Percentiles rank a stretch among this genome's conserved stretches.
Conservation (phyloP, 129 eudicot genomes). For the Apium graveolens region DNA sequence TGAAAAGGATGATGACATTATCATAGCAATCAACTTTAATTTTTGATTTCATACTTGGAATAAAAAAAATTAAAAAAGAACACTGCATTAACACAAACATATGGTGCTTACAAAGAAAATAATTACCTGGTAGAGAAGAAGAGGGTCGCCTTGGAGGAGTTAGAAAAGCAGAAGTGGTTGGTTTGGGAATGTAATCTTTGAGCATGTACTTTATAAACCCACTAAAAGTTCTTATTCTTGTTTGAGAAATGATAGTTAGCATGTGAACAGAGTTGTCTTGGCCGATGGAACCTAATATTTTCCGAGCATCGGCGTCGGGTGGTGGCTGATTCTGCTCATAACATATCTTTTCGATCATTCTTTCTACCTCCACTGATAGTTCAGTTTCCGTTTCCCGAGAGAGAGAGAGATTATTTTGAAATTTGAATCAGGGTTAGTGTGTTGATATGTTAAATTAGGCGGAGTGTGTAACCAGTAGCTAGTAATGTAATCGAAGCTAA, state of each 20-base stretch:
- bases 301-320: slow-evolving; percentile 7
- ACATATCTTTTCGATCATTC: slow-evolving; percentile 5
- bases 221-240: background rate
- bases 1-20: too few species aligned
- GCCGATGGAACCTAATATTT: background rate
- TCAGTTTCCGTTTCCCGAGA: background rate
- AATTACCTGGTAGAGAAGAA: background rate
- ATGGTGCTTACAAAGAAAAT: too few species aligned
- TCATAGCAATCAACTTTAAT: too few species aligned
- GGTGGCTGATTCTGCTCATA: slow-evolving; percentile 1
- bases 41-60: too few species aligned
- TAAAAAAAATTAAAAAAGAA: too few species aligned
- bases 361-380: slow-evolving; percentile 13
- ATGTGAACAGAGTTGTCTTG: background rate
- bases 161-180: background rate
- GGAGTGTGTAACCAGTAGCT: too few species aligned
- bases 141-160: background rate
- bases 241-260: background rate
- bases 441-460: background rate
- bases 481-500: too few species aligned
- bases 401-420: too few species aligned
- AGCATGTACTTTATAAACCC: slow-evolving; percentile 11
- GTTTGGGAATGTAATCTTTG: background rate
- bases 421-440: background rate
- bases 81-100: too few species aligned